A percentile compares a stretch with the other conserved stretches of the same genome.
phyloP scores from a whole-genome alignment of 2,329 filamentous ascomycete species.

The Plenodomus tracheiphilus region DNA sequence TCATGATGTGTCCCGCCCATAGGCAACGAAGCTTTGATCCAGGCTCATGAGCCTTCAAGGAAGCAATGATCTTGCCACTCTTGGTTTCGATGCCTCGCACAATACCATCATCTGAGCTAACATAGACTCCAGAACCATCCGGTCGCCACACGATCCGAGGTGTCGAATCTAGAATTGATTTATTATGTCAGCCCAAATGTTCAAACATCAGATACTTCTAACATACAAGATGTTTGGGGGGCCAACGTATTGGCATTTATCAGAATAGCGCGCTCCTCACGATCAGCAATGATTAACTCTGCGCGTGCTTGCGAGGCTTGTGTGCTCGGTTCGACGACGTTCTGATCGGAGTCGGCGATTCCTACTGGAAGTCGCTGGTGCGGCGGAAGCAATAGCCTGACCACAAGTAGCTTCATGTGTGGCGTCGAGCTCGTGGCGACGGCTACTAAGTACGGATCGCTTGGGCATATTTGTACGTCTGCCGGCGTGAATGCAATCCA shows the following conservation, averaged over 20 bases:
- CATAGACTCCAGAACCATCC: conserved; percentile 64
- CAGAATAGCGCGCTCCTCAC: conserved; percentile 62
- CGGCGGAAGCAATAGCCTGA: conserved; percentile 58
- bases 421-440: conserved; percentile 64
- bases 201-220: not conserved
- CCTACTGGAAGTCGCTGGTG: conserved; percentile 2
- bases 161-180: conserved; percentile 52
- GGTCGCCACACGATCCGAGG: conserved; percentile 65
- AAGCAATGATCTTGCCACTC: conserved; percentile 60
- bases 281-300: conserved; percentile 56
- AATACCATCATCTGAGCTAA: conserved; percentile 67
- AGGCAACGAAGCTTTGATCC: conserved; percentile 63
- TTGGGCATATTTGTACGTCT: conserved; percentile 59
- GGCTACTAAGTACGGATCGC: conserved; percentile 58
- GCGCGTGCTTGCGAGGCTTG: conserved; percentile 58
- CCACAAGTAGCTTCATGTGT: conserved; percentile 65
- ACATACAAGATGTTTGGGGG: conserved; percentile 56
- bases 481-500: conserved; percentile 67
- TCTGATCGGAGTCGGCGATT: not conserved
- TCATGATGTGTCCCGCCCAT: conserved; percentile 55
- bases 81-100: conserved; percentile 62
- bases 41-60: conserved; percentile 58
- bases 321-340: conserved; percentile 31
- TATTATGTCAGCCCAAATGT: conserved; percentile 38
- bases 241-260: conserved; percentile 63